These are phyloP conservation scores for Nematodospora anomalae DNA, from an alignment of 1,139 yeast genomes.

Conservation along the genomic window DNA sequence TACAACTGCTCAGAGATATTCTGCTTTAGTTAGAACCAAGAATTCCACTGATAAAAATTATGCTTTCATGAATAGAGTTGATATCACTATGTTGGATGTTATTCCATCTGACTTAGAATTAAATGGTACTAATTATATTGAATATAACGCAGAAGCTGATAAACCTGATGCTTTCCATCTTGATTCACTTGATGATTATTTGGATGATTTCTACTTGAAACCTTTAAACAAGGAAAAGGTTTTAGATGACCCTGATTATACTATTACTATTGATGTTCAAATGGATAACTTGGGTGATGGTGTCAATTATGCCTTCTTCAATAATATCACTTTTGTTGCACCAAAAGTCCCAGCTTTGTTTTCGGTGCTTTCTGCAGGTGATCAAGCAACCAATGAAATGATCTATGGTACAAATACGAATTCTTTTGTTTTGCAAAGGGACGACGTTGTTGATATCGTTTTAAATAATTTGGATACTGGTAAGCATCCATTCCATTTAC, in stretches of 20 bases:
- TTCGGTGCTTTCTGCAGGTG: constrained; percentile 53
- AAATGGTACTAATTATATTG: constrained; percentile 54
- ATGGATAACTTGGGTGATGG: constrained; percentile 76
- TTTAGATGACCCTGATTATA: constrained; percentile 59
- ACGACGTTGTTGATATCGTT: constrained; percentile 69
- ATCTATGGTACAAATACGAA: constrained; percentile 72
- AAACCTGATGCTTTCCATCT: constrained; percentile 24
- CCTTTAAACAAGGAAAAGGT: constrained; percentile 46
- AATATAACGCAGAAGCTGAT: constrained; percentile 42
- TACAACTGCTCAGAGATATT: constrained; percentile 71
- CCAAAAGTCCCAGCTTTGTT: constrained; percentile 70
- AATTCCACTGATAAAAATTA: constrained; percentile 46
- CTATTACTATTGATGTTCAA: constrained; percentile 55
- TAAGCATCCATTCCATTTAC: constrained; percentile 91
- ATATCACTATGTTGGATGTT: constrained; percentile 65
- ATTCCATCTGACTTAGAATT: constrained; percentile 54
- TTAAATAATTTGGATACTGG: constrained; percentile 79
- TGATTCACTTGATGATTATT: constrained; percentile 26
- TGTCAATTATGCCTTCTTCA: constrained; percentile 73
- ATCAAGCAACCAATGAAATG: constrained; percentile 43
- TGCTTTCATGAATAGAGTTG: constrained; percentile 63
- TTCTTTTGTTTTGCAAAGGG: constrained; percentile 57
- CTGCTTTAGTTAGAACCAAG: constrained; percentile 61
- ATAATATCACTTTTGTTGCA: constrained; percentile 58
- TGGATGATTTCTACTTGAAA: constrained; percentile 57